Base-by-base conservation (phyloP, 2,329 filamentous ascomycete species). In the Amphichorda felina region DNA sequence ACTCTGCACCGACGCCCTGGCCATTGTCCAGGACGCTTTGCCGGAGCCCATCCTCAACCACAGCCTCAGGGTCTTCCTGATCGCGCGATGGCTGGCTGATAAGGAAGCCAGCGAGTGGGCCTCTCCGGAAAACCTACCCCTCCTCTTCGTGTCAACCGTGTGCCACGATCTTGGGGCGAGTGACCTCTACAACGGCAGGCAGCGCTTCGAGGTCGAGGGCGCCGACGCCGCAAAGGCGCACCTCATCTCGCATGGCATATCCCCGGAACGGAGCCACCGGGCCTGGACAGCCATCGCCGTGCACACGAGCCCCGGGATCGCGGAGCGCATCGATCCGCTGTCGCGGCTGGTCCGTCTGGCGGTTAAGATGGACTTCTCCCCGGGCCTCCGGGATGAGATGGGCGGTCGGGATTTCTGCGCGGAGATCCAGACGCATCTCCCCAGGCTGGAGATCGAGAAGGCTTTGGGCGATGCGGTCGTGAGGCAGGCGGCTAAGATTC, bases 141-240 rank as follows among this genome's bases (percentile, higher is more conserved):
- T 53, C 13, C 44, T 60, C 15, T 60, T 60, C 32, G 50, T 56
- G 5, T 53, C 54, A 1, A 49, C 53, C 30, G 45, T 57, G 14
- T 52, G 51, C 30, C 57, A 60, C 38, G 57, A 60, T 42, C 43
- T 59, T 9, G 56, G 57, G 26, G 41, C 49, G 3, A 45, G 53
- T n/a, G 41, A 45, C 11, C 37, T 38, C 3, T 48, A 51, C 38
- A 54, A 57, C 37, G 42, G 45, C 9, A 39, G 43, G 1, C 48
- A 58, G 32, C 53, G 56, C 8, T 60, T 60, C 42, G 57, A 60
- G 37, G 44, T 60, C 16, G 47, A 48, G 24, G 49, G 47, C n/a
- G 50, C 51, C 28, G 50, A 54, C 30, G 45, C 41, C 2, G 57
- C 55, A 4, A 51, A 49, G 15, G 15, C 34, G 2, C 42, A 56